Evolutionary conservation across 2,329 filamentous ascomycete genomes (phyloP).

Genomic region (Fonsecaea nubica): DNA sequence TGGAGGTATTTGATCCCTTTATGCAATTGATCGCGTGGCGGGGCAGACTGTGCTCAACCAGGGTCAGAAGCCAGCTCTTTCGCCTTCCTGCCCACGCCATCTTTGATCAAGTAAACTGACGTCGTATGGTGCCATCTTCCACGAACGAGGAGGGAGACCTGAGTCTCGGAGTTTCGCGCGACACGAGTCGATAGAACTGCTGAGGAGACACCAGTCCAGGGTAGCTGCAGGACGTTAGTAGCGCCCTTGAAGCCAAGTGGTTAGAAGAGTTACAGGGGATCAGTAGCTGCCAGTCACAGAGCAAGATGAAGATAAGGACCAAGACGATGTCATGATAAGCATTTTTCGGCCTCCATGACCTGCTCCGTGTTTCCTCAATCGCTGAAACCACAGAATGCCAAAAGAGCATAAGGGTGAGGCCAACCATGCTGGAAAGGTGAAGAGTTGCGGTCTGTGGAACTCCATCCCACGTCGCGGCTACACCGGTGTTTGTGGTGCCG

Average conservation of each 20-base stretch:
- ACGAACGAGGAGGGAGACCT: slow-evolving; percentile 1
- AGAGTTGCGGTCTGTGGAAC: background rate
- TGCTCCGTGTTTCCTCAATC: background rate
- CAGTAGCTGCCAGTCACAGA: slow-evolving; percentile 4
- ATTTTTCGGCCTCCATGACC: slow-evolving; percentile 4
- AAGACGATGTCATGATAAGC: slow-evolving; percentile 17
- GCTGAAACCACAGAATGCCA: background rate
- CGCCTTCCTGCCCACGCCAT: background rate
- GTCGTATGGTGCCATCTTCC: slow-evolving; percentile 1
- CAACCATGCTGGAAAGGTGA: background rate
- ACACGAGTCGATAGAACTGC: slow-evolving; percentile 2
- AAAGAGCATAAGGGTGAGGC: background rate
- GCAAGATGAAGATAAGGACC: slow-evolving; percentile 8
- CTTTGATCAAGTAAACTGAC: background rate
- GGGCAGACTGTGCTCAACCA: background rate
- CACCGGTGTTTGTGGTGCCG: background rate
- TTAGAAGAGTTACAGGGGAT: background rate
- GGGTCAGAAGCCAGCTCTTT: background rate
- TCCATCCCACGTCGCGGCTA: background rate
- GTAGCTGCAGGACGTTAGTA: background rate
- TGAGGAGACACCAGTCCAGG: background rate
- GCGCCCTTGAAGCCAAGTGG: slow-evolving; percentile 6
- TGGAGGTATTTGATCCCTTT: background rate
- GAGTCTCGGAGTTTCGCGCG: slow-evolving; percentile 15
- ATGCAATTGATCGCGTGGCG: background rate